phyloP scores from a whole-genome alignment of 2,329 filamentous ascomycete species.

The Calonectria pseudoreteaudii region DNA sequence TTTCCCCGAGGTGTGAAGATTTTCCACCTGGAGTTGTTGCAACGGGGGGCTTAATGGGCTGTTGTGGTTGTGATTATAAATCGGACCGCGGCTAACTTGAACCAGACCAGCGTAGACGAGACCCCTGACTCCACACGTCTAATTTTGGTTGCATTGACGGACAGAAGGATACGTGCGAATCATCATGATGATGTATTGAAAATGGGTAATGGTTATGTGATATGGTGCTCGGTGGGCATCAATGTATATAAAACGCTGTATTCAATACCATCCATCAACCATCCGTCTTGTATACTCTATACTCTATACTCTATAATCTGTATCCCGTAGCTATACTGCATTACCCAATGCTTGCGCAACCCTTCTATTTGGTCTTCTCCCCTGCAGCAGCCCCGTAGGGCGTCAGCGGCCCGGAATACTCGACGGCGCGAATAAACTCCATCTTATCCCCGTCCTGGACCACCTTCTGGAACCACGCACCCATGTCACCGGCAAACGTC shows the following conservation, averaged over 20 bases:
- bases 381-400: slow-evolving; percentile 27
- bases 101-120: not conserved
- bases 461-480: slow-evolving; percentile 34
- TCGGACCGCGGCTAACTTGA: slow-evolving; percentile 9
- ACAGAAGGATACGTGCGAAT: not conserved
- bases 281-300: not conserved
- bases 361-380: not conserved
- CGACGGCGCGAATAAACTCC: slow-evolving; percentile 37
- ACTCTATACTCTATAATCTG: not conserved
- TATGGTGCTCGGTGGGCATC: not conserved
- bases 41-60: too few relatives aligned
- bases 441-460: slow-evolving; percentile 43
- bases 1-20: not conserved
- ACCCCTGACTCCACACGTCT: not conserved
- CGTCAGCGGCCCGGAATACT: slow-evolving; percentile 36
- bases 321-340: too few relatives aligned
- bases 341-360: not conserved
- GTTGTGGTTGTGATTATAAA: slow-evolving; percentile 32
- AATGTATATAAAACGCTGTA: not conserved
- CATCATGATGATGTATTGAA: not conserved
- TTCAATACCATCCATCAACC: not conserved
- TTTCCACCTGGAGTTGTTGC: not conserved
- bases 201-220: not conserved
- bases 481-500: slow-evolving; percentile 39
- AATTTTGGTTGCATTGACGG: not conserved